Evolutionary conservation across 805 yeast genomes (phyloP).

Genomic region (Barnettozyma vustinii): DNA sequence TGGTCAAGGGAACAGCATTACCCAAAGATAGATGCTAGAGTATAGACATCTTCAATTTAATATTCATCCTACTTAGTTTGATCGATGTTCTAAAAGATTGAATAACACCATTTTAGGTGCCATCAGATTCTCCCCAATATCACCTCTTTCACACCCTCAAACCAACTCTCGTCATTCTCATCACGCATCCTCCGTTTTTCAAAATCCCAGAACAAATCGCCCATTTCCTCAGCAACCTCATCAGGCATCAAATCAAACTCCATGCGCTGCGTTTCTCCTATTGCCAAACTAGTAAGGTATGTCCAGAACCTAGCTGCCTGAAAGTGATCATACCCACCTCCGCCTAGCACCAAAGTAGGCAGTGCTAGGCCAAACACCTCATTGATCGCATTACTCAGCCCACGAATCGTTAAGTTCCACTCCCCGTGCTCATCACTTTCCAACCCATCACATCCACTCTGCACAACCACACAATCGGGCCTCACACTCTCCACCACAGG

Average conservation of each 20-base stretch:
- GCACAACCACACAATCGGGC: constrained; percentile 56
- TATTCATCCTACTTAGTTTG: too few species aligned
- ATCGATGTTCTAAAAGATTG: too few species aligned
- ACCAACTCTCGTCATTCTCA: constrained; percentile 27
- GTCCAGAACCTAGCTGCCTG: constrained; percentile 59
- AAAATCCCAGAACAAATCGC: constrained; percentile 46
- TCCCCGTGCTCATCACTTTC: constrained; percentile 57
- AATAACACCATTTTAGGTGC: neutral
- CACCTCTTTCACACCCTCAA: constrained; percentile 16
- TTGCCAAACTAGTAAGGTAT: constrained; percentile 28
- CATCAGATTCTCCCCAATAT: constrained; percentile 4
- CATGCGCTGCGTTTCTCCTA: constrained; percentile 7
- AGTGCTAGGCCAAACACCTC: constrained; percentile 23
- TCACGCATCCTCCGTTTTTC: constrained; percentile 28
- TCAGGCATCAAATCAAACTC: constrained; percentile 51
- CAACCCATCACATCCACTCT: constrained; percentile 73
- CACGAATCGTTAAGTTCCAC: constrained; percentile 63
- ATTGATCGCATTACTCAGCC: constrained; percentile 35
- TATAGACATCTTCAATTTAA: too few species aligned
- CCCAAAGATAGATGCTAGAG: too few species aligned
- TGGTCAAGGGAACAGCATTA: too few species aligned
- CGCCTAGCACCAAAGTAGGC: constrained; percentile 55
- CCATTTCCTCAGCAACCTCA: constrained; percentile 39
- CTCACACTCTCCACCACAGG: constrained; percentile 34
- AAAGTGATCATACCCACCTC: constrained; percentile 68